phyloP scores from a whole-genome alignment of 495 filamentous ascomycete species.

The Massariosphaeria phaeospora region DNA sequence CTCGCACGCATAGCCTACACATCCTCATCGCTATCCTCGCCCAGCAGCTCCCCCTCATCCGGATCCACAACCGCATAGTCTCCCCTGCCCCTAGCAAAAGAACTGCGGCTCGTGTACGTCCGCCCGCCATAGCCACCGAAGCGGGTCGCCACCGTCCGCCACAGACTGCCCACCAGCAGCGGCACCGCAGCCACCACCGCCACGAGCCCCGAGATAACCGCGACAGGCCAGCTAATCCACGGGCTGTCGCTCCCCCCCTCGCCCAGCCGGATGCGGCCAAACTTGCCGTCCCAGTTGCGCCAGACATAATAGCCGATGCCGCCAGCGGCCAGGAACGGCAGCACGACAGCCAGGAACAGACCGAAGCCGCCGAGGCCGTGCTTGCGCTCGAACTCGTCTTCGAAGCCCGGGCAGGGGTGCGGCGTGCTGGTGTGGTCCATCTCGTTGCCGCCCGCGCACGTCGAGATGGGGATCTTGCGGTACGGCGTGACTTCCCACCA shows the following conservation, averaged over 20 bases:
- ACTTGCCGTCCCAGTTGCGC: slow-evolving; percentile 79
- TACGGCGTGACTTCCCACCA: slow-evolving; percentile 83
- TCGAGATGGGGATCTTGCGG: slow-evolving; percentile 83
- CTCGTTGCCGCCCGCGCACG: slow-evolving; percentile 68
- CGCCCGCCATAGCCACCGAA: slow-evolving; percentile 42
- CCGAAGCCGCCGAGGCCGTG: slow-evolving; percentile 65
- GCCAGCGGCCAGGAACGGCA: slow-evolving; percentile 63
- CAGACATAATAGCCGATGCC: slow-evolving; percentile 81
- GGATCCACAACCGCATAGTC: slow-evolving; percentile 84
- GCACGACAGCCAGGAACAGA: slow-evolving; percentile 81
- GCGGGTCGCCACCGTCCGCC: slow-evolving; percentile 49
- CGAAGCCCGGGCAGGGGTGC: slow-evolving; percentile 66
- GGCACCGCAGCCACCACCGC: slow-evolving; percentile 73
- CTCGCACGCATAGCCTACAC: slow-evolving; percentile 34
- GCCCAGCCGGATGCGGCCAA: slow-evolving; percentile 82
- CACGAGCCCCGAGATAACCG: slow-evolving; percentile 68
- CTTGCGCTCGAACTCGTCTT: slow-evolving; percentile 69
- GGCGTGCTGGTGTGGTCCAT: slow-evolving; percentile 57
- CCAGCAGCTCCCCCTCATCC: slow-evolving; percentile 89
- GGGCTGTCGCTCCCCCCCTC: slow-evolving; percentile 61
- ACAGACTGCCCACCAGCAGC: slow-evolving; percentile 59
- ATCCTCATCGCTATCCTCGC: slow-evolving; percentile 91
- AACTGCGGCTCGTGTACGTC: slow-evolving; percentile 75
- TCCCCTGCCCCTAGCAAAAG: slow-evolving; percentile 75
- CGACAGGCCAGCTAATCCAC: slow-evolving; percentile 72